Percentiles rank a stretch among this genome's conserved stretches.
These are phyloP conservation scores for Chaetomium sp. DNA, from an alignment of 2,329 filamentous ascomycete species.

Conservation along the genomic window DNA sequence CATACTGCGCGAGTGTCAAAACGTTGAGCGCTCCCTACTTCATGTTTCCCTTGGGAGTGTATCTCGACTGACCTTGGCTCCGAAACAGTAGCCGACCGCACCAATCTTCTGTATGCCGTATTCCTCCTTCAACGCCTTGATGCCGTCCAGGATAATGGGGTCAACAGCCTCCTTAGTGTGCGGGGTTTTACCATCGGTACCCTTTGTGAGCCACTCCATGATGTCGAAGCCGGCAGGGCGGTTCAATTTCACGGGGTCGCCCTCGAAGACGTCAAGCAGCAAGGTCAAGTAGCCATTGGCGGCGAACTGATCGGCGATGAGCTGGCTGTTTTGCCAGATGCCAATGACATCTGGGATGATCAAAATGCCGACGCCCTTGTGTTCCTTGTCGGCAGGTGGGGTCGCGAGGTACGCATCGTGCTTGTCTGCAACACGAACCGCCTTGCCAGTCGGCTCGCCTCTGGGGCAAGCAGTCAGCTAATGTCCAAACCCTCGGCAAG, in stretches of 20 bases:
- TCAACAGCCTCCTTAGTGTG: constrained; percentile 41
- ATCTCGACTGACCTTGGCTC: constrained; percentile 51
- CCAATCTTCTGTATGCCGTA: constrained; percentile 54
- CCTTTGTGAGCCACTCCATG: constrained; percentile 37
- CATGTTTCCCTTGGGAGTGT: not conserved
- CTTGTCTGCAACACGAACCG: constrained; percentile 39
- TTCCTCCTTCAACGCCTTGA: constrained; percentile 53
- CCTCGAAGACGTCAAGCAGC: constrained; percentile 65
- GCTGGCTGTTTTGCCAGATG: constrained; percentile 53
- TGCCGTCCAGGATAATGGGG: constrained; percentile 41
- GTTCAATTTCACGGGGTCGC: constrained; percentile 53
- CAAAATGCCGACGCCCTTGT: constrained; percentile 39
- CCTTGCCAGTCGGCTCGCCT: constrained; percentile 41
- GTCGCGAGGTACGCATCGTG: constrained; percentile 47
- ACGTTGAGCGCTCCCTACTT: not conserved
- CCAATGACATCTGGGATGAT: constrained; percentile 45
- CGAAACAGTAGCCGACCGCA: constrained; percentile 68
- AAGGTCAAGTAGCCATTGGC: constrained; percentile 64
- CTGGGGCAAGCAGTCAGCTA: constrained; percentile 26
- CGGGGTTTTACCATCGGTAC: constrained; percentile 43
- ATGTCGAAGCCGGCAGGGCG: constrained; percentile 38
- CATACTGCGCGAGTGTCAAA: constrained; percentile 44
- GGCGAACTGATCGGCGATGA: constrained; percentile 69
- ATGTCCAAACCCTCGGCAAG: not conserved
- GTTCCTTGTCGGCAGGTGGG: constrained; percentile 34